Evolutionary conservation across 805 yeast species (phyloP), one percentile per base, ranked within the genome.

Genomic region (Lachancea nothofagi): DNA sequence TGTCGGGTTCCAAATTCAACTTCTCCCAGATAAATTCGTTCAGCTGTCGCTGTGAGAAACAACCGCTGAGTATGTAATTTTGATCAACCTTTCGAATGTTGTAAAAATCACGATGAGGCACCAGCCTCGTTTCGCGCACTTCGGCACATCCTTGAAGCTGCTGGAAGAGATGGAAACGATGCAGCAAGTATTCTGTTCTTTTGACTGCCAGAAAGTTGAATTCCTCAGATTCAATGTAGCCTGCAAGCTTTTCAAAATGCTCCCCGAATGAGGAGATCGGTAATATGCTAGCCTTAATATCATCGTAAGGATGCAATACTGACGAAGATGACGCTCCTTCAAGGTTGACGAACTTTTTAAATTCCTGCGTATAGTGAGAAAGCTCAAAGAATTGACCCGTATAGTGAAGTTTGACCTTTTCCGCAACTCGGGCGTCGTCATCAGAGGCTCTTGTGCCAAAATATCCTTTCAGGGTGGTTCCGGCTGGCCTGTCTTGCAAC

Each of bases 1-100:
- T 48, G 6, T 62, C 33, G 2, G 70, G 66, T 35, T 67, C 71
- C 4, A 45, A 43, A 19, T 51, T 57, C 29, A 67, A 38, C 37
- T 65, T 67, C 7, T 53, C 51, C 55, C 67, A 63, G 14, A 67
- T 64, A n/a, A 62, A 60, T 28, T 62, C 65, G 26, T 65, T 49
- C 17, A 66, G 41, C 44, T 58, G 58, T 21, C 57, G 45, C 33
- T 53, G 58, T 7, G 55, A 47, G 10, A 58, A 38, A 25, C 59
- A 54, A 4, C 64, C 62, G 37, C 54, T 55, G 18, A 59, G 36
- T 14, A 51, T 33, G 12, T 51, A 41, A 33, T 56, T 53, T 20
- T 49, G 43, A 59, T 90, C 98, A 27, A 93, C 97, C 61, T 90
- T 90, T 66, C 97, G 78, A 31, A 88, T 96, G 55, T 90, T 90